Evolutionary conservation across 2,329 filamentous ascomycete genomes (phyloP).

Genomic region (Aspergillus bombycis): DNA sequence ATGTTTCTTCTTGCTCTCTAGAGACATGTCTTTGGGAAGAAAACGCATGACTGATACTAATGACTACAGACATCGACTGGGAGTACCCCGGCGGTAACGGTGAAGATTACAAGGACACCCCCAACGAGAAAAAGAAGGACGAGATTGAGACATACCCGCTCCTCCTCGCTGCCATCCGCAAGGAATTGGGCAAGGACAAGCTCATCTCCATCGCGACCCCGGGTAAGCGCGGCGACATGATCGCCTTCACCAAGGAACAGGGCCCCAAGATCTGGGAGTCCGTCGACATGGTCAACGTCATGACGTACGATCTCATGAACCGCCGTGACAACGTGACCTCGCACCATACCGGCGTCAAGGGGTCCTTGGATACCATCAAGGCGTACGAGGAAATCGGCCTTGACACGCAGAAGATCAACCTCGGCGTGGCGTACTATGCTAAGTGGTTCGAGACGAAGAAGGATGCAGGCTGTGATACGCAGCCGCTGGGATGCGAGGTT

Average conservation of each 20-base stretch:
- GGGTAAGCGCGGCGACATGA: constrained; percentile 65
- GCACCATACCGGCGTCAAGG: constrained; percentile 67
- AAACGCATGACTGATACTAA: background rate
- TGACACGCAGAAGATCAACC: constrained; percentile 59
- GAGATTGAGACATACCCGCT: constrained; percentile 67
- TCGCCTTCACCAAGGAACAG: constrained; percentile 63
- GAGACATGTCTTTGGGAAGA: background rate
- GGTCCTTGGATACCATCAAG: constrained; percentile 58
- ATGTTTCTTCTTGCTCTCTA: constrained; percentile 22
- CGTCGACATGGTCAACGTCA: constrained; percentile 71
- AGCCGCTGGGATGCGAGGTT: constrained; percentile 62
- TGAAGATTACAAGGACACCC: constrained; percentile 65
- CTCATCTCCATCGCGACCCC: constrained; percentile 70
- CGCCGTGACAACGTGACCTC: constrained; percentile 64
- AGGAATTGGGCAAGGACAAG: constrained; percentile 60
- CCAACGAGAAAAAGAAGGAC: constrained; percentile 61
- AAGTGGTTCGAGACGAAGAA: constrained; percentile 66
- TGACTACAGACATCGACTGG: constrained; percentile 65
- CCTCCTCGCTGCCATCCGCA: constrained; percentile 62
- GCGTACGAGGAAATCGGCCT: constrained; percentile 64
- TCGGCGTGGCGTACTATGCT: constrained; percentile 70
- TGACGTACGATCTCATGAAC: constrained; percentile 75
- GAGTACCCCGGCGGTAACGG: constrained; percentile 67
- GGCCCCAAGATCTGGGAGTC: constrained; percentile 61
- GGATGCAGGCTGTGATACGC: constrained; percentile 47